Evolutionary conservation across 768 basidiomycete species (phyloP).

Genomic region (Lenzites betulinus): DNA sequence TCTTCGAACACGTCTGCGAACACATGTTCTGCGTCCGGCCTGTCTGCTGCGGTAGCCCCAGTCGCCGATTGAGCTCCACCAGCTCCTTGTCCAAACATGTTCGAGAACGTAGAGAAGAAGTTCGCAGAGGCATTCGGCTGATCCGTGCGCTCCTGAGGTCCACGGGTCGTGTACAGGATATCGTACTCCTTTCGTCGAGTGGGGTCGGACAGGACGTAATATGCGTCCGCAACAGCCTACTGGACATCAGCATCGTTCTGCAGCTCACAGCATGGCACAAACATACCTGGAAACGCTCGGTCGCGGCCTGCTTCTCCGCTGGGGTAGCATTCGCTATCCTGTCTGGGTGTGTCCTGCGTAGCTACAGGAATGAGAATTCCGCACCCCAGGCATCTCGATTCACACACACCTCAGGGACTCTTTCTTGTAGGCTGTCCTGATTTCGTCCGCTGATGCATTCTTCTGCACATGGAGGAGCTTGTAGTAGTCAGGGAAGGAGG

Average conservation of each 20-base stretch:
- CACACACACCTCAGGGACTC: slow-evolving; percentile 67
- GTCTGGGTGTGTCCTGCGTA: slow-evolving; percentile 83
- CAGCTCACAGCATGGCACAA: background rate
- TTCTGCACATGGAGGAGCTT: slow-evolving; percentile 54
- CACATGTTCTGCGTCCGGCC: slow-evolving; percentile 77
- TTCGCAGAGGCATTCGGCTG: slow-evolving; percentile 68
- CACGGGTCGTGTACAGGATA: slow-evolving; percentile 56
- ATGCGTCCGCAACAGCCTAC: slow-evolving; percentile 89
- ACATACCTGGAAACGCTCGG: slow-evolving; percentile 81
- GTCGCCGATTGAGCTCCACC: slow-evolving; percentile 30
- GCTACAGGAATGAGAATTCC: slow-evolving; percentile 25
- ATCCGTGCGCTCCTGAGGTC: slow-evolving; percentile 50
- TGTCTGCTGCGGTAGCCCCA: slow-evolving; percentile 38
- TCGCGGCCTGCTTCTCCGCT: slow-evolving; percentile 71
- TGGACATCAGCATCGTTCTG: background rate
- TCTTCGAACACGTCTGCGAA: slow-evolving; percentile 94
- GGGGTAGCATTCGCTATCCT: slow-evolving; percentile 69
- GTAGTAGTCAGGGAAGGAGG: slow-evolving; percentile 82
- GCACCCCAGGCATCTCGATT: background rate
- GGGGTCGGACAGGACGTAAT: slow-evolving; percentile 88
- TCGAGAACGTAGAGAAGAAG: slow-evolving; percentile 78
- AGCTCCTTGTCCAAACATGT: slow-evolving; percentile 59
- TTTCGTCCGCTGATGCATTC: slow-evolving; percentile 66
- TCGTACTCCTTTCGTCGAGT: slow-evolving; percentile 76
- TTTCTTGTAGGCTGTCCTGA: slow-evolving; percentile 76